Evolutionary conservation across 257 asterid genomes (phyloP), one percentile per base, ranked within the genome.

Genomic region (Solanum peruvianum): DNA sequence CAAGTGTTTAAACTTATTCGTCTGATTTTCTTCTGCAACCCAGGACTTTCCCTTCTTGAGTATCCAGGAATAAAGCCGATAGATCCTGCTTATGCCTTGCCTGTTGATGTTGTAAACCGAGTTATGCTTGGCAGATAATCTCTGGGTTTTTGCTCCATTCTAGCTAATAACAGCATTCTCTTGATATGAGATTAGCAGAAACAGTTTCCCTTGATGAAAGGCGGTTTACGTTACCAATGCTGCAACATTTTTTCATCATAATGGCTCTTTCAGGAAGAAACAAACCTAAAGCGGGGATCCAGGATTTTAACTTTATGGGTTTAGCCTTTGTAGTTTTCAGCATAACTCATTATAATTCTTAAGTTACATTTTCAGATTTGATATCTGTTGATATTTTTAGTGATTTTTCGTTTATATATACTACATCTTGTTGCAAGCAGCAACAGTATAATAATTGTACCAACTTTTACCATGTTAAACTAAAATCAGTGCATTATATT

Each of bases 41-140:
- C 93, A 94, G 98, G 98, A 45, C 97, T 96, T 87, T 96, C 98
- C 13, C 98, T 94, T 87, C 94, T 96, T 27, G 98, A 95, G 90
- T 94, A 93, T 89, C 96, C 94, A 31, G 97, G 96, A 83, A 35
- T 96, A 73, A 96, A 92, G 89, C 92, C 98, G 27, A 92, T 94
- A 49, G 98, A 96, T 92, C 98, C 98, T 72, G 98, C 97, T 47
- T 94, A 94, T 82, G 98, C 98, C 70, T 87, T 96, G 87, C 98
- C 98, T 2, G 95, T 95, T 85, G 96, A 93, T 73, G 91, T 92
- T 72, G 95, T 95, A 18, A 91, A 95, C 87, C 92, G 92, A 91
- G 91, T 93, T 85, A 87, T 93, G 88, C 84, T 93, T 64, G 85
- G 87, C 83, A 89, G 89, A 84, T 89, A 87, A 85, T 49, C 44